phyloP scores from a whole-genome alignment of 1,284 basidiomycete genomes.

The Papiliotrema nemorosa region DNA sequence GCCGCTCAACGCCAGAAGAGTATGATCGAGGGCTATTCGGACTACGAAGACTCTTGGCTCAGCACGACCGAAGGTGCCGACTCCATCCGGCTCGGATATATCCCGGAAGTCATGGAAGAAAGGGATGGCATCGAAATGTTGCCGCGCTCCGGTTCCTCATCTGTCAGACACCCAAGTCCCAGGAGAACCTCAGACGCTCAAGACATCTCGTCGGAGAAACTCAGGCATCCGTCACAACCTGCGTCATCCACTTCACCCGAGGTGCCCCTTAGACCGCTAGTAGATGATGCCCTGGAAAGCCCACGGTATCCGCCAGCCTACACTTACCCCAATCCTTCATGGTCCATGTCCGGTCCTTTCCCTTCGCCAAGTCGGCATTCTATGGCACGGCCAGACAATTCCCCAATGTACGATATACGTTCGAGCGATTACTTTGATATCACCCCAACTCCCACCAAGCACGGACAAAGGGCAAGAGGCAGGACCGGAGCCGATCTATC shows the following conservation, averaged over 20 bases:
- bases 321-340: conserved; percentile 1
- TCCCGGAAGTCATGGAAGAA: conserved; percentile 30
- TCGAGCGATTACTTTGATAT: conserved; percentile 27
- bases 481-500: no score
- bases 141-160: no score
- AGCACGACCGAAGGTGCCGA: conserved; percentile 30
- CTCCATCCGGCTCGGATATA: conserved; percentile 28
- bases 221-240: no score
- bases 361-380: conserved; percentile 11
- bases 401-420: conserved; percentile 39
- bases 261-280: no score
- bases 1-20: conserved; percentile 41
- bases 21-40: conserved; percentile 47
- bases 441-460: no score
- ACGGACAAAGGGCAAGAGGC: neutral
- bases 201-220: no score
- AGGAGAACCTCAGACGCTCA: no score
- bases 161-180: no score
- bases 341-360: conserved; percentile 28
- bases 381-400: conserved; percentile 16
- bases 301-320: conserved; percentile 7
- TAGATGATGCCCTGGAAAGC: neutral
- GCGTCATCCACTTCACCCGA: no score
- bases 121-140: conserved; percentile 4
- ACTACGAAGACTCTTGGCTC: conserved; percentile 43